A percentile compares a stretch with the other conserved stretches of the same genome.
Conservation (phyloP, 805 yeast genomes). For the Blastobotrys americana region DNA sequence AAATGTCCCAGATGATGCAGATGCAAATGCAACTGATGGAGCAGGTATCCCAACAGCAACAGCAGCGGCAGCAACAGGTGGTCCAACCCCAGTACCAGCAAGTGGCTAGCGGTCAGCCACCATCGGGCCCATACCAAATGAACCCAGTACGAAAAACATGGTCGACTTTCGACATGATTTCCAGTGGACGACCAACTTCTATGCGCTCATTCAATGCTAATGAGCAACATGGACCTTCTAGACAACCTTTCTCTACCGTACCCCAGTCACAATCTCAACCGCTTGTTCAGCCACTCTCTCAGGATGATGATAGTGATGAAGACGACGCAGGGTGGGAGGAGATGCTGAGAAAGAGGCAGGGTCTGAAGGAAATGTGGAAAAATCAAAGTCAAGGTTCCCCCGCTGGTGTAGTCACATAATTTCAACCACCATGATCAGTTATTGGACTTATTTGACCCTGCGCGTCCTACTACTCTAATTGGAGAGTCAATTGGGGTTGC, state of each 20-base stretch:
- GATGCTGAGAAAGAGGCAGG: constrained; percentile 19
- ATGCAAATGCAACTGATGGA: constrained; percentile 28
- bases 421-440: too few species aligned
- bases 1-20: constrained; percentile 29
- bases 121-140: not conserved
- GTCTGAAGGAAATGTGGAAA: constrained; percentile 21
- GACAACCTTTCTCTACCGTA: not conserved
- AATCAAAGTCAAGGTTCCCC: constrained; percentile 2
- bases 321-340: constrained; percentile 23
- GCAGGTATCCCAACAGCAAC: constrained; percentile 16
- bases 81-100: constrained; percentile 3
- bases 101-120: not conserved
- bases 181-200: constrained; percentile 15
- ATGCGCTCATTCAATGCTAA: constrained; percentile 17
- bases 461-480: too few species aligned
- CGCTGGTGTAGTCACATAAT: too few species aligned
- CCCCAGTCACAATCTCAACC: constrained; percentile 3
- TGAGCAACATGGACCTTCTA: constrained; percentile 10
- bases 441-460: too few species aligned
- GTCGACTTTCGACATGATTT: constrained; percentile 2
- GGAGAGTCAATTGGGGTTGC: too few species aligned
- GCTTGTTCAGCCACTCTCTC: constrained; percentile 1
- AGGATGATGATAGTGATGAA: constrained; percentile 22
- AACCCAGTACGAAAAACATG: not conserved
- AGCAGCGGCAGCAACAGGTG: constrained; percentile 4